Evolutionary conservation across 768 basidiomycete genomes (phyloP).

Genomic region (Asterophora parasitica): DNA sequence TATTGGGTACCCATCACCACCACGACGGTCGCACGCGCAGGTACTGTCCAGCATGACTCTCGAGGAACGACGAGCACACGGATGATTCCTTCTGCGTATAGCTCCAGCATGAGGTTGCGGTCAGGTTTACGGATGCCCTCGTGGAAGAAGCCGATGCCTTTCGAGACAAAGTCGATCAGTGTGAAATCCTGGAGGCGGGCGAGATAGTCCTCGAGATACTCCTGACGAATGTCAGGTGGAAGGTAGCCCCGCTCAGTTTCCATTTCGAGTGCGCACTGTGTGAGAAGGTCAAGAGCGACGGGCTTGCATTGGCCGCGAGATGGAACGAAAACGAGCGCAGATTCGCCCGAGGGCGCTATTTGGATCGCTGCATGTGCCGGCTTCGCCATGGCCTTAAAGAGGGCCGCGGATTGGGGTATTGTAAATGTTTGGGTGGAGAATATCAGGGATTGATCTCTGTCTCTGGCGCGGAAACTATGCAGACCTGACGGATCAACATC

Average conservation of each 20-base stretch:
- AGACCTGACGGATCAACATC: conserved; percentile 57
- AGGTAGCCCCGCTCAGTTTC: conserved; percentile 68
- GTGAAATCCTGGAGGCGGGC: conserved; percentile 54
- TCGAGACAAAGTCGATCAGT: conserved; percentile 68
- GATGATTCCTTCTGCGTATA: conserved; percentile 77
- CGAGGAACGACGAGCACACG: conserved; percentile 78
- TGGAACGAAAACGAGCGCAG: conserved; percentile 83
- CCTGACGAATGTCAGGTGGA: conserved; percentile 40
- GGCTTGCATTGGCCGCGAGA: conserved; percentile 70
- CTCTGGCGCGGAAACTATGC: conserved; percentile 75
- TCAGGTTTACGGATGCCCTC: conserved; percentile 65
- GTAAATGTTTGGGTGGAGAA: conserved; percentile 74
- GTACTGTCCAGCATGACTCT: conserved; percentile 87
- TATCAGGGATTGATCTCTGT: conserved; percentile 75
- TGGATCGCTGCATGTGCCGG: conserved; percentile 79
- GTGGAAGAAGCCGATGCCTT: conserved; percentile 87
- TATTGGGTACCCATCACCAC: conserved; percentile 94
- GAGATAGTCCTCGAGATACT: conserved; percentile 56
- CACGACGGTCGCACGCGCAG: conserved; percentile 75
- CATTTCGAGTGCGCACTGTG: conserved; percentile 75
- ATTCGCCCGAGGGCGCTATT: conserved; percentile 35
- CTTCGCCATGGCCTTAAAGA: conserved; percentile 90
- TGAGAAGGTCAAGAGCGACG: conserved; percentile 81
- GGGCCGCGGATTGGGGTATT: conserved; percentile 77
- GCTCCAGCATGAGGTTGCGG: conserved; percentile 66